Conservation (phyloP, 1,284 basidiomycete genomes). For the Pholiota adiposa region DNA sequence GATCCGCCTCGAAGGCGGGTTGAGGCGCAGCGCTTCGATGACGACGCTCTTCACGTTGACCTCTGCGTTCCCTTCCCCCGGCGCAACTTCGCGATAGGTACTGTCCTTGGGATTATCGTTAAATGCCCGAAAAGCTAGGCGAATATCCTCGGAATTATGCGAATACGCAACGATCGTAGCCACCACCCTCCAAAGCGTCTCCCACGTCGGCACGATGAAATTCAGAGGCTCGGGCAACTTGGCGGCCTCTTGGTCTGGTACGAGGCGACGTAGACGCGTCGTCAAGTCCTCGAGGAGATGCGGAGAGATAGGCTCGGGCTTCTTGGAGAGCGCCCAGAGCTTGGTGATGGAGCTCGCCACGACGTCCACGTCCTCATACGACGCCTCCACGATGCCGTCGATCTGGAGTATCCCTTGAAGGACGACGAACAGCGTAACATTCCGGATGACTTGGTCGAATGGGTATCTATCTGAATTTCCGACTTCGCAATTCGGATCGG, state of each 20-base stretch:
- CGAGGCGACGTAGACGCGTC: constrained; percentile 37
- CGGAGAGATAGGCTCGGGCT: constrained; percentile 24
- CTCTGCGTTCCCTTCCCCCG: constrained; percentile 12
- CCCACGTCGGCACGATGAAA: constrained; percentile 59
- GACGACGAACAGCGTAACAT: constrained; percentile 46
- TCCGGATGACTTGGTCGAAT: constrained; percentile 46
- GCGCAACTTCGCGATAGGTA: constrained; percentile 36
- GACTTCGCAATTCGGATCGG: neutral
- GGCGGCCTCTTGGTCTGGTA: constrained; percentile 35
- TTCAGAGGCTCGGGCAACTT: constrained; percentile 50
- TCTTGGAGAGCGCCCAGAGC: constrained; percentile 48
- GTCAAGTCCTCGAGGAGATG: constrained; percentile 27
- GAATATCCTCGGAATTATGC: constrained; percentile 29
- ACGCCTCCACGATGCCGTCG: constrained; percentile 32
- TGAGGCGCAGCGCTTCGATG: constrained; percentile 47
- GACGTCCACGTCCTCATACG: constrained; percentile 34
- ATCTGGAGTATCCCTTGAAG: constrained; percentile 43
- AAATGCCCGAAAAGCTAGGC: constrained; percentile 41
- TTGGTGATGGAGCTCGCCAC: constrained; percentile 43
- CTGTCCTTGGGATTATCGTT: constrained; percentile 38
- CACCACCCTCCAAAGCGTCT: constrained; percentile 65
- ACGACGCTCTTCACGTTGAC: constrained; percentile 45
- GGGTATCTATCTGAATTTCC: constrained; percentile 7
- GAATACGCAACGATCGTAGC: constrained; percentile 47
- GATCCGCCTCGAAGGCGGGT: constrained; percentile 53